Base-by-base conservation (phyloP, 768 basidiomycete genomes). In the Strobilomyces echinocephalus region DNA sequence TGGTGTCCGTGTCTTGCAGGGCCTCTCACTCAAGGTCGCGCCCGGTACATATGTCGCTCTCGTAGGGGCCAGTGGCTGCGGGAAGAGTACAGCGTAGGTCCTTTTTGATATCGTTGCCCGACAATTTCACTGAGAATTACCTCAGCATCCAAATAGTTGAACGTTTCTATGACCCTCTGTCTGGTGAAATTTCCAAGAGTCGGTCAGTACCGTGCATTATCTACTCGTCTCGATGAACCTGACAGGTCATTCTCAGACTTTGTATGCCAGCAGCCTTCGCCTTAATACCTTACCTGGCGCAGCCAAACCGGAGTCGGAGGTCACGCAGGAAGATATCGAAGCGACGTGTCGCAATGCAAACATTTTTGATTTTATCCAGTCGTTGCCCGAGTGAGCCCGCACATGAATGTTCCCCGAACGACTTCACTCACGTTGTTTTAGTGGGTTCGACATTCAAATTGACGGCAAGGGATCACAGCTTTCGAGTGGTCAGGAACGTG, bases 81-180 rank as follows among this genome's bases (percentile, higher is more conserved):
- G 30, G 30, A 90, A 91, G 76, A 85, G 83, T 69, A 90, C 89
- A n/a, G 80, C 84, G 83, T 86, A 73, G 58, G 84, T 71, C 8
- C 21, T 5, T 5, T 16, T 6, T 36, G 24, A 53, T 15, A 42
- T 46, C 46, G 2, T 16, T 24, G 43, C 15, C n/a, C n/a, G 94
- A 39, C 88, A 90, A 60, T 52, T 5, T 30, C 30, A 30, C 30
- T 30, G 30, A 8, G 30, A 30, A 42, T 34, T 45, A 24, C n/a
- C 30, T 38, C 51, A 30, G 30, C 9, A 30, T 30, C 9, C 30
- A 30, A 30, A 30, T 91, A 58, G 81, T 91, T 49, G 90, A 92
- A 62, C 80, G 90, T n/a, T 91, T 91, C 76, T 91, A 91, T 64
- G 87, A 92, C 65, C 84, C 90, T 16, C 71, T 88, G 21, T 80